Evolutionary conservation across 2,329 filamentous ascomycete genomes (phyloP), one percentile per base, ranked within the genome.

Genomic region (Fusarium hostae): DNA sequence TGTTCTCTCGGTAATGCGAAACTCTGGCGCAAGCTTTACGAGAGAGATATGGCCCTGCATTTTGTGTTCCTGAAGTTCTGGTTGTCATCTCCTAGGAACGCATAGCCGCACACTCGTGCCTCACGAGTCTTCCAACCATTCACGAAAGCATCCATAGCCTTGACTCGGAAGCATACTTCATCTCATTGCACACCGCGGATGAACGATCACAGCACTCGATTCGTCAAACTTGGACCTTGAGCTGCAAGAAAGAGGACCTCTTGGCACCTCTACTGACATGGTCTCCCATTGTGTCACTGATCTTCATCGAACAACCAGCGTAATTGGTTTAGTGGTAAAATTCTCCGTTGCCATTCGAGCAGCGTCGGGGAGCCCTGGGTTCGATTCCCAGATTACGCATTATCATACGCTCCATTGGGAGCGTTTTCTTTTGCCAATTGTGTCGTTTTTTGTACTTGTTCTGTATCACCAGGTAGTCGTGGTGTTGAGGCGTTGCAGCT

Each of bases 321-420:
- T 71, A 71, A 71, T 71, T 71, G 68, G 68, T 71, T 71, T 71
- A 71, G 68, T 71, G 68, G 68, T 71, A 71, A 71, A 71, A 71
- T 71, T 71, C 68, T 71, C 68, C 68, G 68, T 71, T 71, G 68
- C 68, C 63, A 71, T 71, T 22, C 44, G 59, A 59, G 63, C 11
- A 67, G 11, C 32, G 41, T 71, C 67, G 58, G 68, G 67, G 68
- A 71, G 68, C 68, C 68, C 68, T 64, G 68, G 67, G 67, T 71
- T 71, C 63, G 68, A 71, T 71, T 71, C 68, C 68, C 68, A 60
- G 68, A 71, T 71, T 71, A 71, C 68, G 68, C 68, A 71, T 10
- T 0, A 15, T 0, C 0, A 22, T 1, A 3, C 4, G 11, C 39
- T 18, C 6, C 1, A 2, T 0, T 6, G 15, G 12, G 55, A 3